Base-by-base conservation (phyloP, 139 green algal genomes). In the Pseudopediastrum boryanum region DNA sequence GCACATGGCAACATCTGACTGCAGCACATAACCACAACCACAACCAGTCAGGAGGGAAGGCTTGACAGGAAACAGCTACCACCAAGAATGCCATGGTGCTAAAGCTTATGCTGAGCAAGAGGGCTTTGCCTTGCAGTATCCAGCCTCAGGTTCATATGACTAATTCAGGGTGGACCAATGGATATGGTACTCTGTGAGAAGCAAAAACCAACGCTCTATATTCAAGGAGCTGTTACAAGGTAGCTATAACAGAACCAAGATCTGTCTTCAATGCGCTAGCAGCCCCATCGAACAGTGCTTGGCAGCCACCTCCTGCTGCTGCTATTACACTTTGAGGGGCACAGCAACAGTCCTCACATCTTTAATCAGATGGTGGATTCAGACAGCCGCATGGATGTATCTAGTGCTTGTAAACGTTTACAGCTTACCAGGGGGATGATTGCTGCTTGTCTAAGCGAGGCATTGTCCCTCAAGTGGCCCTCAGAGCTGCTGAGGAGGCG, bases 1-100 rank as follows among this genome's bases (percentile, higher is more conserved):
- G 51, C 89, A 84, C 91, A 98, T 94, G 3, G 27, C 42, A 1
- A 93, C 95, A 3, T 88, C 73, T 16, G 38, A 64, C 88, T 94
- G 85, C 56, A 56, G 58, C 50, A 44, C n/a, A n/a, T n/a, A n/a
- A n/a, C n/a, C n/a, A n/a, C n/a, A n/a, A n/a, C n/a, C n/a, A n/a
- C n/a, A n/a, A n/a, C n/a, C n/a, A n/a, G n/a, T n/a, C n/a, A n/a
- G n/a, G n/a, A n/a, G n/a, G n/a, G n/a, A n/a, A n/a, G n/a, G n/a
- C n/a, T n/a, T n/a, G n/a, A n/a, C n/a, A n/a, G n/a, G n/a, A n/a
- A n/a, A n/a, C n/a, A n/a, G n/a, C n/a, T n/a, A n/a, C n/a, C n/a
- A n/a, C n/a, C n/a, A n/a, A n/a, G n/a, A n/a, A n/a, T n/a, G n/a
- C n/a, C n/a, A n/a, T n/a, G n/a, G n/a, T n/a, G n/a, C n/a, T n/a